Conservation (phyloP, 1,284 basidiomycete species). For the Pseudozyma pruni region DNA sequence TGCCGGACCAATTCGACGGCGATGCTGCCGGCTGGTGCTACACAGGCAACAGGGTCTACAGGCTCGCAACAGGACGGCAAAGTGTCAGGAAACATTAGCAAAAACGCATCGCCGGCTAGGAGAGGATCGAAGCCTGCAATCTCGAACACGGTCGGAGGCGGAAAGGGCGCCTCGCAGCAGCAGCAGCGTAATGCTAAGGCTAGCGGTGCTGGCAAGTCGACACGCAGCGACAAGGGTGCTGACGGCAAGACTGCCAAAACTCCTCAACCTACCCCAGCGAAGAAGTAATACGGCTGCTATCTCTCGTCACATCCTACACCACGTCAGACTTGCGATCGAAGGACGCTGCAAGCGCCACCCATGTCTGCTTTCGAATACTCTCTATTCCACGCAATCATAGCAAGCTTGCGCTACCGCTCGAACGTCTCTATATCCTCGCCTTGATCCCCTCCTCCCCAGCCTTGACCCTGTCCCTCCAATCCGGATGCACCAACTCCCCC, state of each 20-base stretch:
- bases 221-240: conserved; percentile 1
- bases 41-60: background rate
- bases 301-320: too few species aligned
- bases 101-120: background rate
- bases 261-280: background rate
- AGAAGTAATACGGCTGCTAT: too few species aligned
- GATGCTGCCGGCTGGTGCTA: conserved; percentile 6
- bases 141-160: background rate
- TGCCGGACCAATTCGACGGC: conserved; percentile 37
- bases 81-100: too few species aligned
- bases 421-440: too few species aligned
- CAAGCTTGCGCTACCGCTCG: too few species aligned
- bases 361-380: too few species aligned
- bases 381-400: too few species aligned
- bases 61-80: background rate
- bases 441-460: too few species aligned
- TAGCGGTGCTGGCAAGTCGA: background rate
- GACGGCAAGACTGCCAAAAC: conserved; percentile 2
- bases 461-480: conserved; percentile 1
- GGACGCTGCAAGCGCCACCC: too few species aligned
- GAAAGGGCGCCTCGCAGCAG: background rate
- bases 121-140: background rate
- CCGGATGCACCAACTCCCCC: conserved; percentile 4
- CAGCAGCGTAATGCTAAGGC: conserved; percentile 3
- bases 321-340: too few species aligned